phyloP scores from a whole-genome alignment of 306 rosid species.

The Quercus alba region DNA sequence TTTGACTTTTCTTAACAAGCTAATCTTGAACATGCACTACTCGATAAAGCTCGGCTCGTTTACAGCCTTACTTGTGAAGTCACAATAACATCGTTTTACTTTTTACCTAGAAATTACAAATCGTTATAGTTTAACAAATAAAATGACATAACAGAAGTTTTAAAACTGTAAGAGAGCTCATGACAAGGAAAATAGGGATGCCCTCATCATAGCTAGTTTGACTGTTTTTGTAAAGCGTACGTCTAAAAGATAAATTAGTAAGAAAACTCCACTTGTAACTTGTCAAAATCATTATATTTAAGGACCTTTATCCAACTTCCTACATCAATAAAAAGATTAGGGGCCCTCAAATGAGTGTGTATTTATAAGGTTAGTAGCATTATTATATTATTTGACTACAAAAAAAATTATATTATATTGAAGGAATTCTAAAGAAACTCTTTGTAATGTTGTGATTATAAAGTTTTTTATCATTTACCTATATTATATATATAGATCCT shows the following conservation, averaged over 20 bases:
- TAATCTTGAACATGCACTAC: too few species aligned
- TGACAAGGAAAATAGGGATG: neutral
- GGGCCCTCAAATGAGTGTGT: neutral
- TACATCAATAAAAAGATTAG: neutral
- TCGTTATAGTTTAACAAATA: neutral
- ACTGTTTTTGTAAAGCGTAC: neutral
- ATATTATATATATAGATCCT: neutral
- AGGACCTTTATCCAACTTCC: neutral
- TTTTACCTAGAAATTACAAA: neutral
- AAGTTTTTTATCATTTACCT: neutral
- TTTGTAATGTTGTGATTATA: neutral
- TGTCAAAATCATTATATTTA: too few species aligned
- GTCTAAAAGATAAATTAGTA: neutral
- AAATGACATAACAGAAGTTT: neutral
- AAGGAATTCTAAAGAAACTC: neutral
- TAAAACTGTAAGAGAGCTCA: neutral
- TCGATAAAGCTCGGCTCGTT: rapidly evolving
- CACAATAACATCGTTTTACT: too few species aligned
- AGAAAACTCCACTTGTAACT: neutral
- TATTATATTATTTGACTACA: neutral
- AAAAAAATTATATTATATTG: neutral
- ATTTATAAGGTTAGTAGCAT: neutral
- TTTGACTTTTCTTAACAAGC: too few species aligned
- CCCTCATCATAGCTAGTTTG: neutral
- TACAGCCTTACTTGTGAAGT: too few species aligned